phyloP scores from a whole-genome alignment of 2,329 filamentous ascomycete genomes.

The Pseudocercospora macadamiae region DNA sequence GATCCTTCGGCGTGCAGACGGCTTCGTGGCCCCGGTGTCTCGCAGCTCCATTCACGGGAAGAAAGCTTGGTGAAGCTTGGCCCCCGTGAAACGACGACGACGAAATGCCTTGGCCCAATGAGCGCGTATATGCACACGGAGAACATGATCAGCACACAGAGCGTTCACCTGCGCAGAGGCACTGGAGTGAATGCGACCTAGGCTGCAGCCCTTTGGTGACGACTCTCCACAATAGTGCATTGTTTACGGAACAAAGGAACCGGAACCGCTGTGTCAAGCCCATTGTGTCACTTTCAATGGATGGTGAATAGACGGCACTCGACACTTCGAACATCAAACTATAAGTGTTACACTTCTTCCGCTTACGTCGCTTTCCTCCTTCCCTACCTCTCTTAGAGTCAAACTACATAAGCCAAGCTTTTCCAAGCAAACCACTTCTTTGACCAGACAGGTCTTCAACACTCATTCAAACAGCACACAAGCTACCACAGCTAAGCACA shows the following conservation, averaged over 20 bases:
- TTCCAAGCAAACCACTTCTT: slow-evolving; percentile 8
- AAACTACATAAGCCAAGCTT: slow-evolving; percentile 8
- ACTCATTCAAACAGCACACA: slow-evolving; percentile 12
- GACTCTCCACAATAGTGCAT: slow-evolving; percentile 1
- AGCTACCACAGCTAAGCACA: slow-evolving; percentile 6
- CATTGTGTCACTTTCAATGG: slow-evolving; percentile 21
- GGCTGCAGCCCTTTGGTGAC: slow-evolving; percentile 7
- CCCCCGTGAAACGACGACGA: slow-evolving; percentile 9
- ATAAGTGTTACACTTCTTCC: slow-evolving; percentile 13
- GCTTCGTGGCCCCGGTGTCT: background rate
- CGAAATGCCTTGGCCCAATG: slow-evolving; percentile 9
- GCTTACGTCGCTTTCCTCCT: slow-evolving; percentile 7
- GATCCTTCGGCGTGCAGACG: slow-evolving; percentile 1
- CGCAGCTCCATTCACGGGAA: slow-evolving; percentile 1
- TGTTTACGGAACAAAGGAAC: slow-evolving; percentile 4
- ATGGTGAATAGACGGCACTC: slow-evolving; percentile 19
- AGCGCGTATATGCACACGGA: slow-evolving; percentile 2
- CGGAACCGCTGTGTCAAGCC: slow-evolving; percentile 15
- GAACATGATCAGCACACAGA: background rate
- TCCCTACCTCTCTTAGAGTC: slow-evolving; percentile 4
- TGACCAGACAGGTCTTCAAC: slow-evolving; percentile 14
- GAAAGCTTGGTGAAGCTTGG: slow-evolving; percentile 20
- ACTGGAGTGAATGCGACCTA: slow-evolving; percentile 15
- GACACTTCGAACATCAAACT: slow-evolving; percentile 9
- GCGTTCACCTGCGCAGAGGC: background rate